phyloP scores from a whole-genome alignment of 2,329 filamentous ascomycete genomes.

The Fusarium pilosicola region DNA sequence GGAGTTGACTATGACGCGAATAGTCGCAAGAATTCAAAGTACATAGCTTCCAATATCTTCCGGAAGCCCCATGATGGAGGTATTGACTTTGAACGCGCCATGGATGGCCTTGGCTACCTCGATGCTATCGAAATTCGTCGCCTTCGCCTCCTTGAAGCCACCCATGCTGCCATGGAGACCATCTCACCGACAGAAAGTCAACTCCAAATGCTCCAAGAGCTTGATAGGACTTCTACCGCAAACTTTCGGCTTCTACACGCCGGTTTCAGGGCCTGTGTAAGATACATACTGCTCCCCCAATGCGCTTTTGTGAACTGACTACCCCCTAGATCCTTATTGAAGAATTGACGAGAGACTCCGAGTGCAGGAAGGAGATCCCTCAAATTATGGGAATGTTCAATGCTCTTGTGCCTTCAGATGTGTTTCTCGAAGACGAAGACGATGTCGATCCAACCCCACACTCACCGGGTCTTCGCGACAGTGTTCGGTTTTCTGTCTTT shows the following conservation, averaged over 20 bases:
- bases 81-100: constrained; percentile 38
- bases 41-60: constrained; percentile 44
- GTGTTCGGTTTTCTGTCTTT: constrained; percentile 50
- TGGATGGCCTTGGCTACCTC: constrained; percentile 47
- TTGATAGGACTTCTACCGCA: constrained; percentile 43
- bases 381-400: constrained; percentile 50
- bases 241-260: constrained; percentile 48
- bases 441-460: constrained; percentile 45
- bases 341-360: constrained; percentile 24
- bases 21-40: constrained; percentile 43
- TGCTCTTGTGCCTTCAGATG: constrained; percentile 47
- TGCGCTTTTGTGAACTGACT: neutral
- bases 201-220: constrained; percentile 42
- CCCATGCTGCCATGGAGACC: constrained; percentile 27
- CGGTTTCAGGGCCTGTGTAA: constrained; percentile 49
- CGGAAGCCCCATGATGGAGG: constrained; percentile 41
- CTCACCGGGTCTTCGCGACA: constrained; percentile 48
- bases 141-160: constrained; percentile 41
- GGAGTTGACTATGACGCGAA: constrained; percentile 40
- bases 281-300: neutral
- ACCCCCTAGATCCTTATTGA: constrained; percentile 43
- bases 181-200: constrained; percentile 16
- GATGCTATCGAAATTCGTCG: constrained; percentile 50
- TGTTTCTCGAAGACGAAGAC: constrained; percentile 34
- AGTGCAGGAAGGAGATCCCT: constrained; percentile 17